Conservation (phyloP, 202 grass and related monocot species). For the Brachypodium distachyon region DNA sequence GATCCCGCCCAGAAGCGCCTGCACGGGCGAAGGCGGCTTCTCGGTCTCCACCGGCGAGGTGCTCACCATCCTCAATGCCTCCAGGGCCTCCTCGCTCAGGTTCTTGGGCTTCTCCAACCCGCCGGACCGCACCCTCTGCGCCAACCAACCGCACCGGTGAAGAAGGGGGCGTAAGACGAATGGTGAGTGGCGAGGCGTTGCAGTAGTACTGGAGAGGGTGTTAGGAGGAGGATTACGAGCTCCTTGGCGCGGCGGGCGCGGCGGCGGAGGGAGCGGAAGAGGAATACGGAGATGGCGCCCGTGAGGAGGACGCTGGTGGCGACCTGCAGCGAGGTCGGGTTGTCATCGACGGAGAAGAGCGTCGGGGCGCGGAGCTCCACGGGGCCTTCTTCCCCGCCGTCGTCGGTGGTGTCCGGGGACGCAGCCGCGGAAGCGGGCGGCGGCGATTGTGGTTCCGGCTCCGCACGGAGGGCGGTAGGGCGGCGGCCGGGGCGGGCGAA, state of each 20-base stretch:
- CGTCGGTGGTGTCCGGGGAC: background rate
- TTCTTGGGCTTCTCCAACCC: conserved; percentile 59
- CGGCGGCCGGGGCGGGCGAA: background rate
- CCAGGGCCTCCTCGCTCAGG: conserved; percentile 62
- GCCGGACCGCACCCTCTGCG: conserved; percentile 65
- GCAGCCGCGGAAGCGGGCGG: background rate
- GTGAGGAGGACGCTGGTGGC: conserved; percentile 85
- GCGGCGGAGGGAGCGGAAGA: conserved; percentile 85
- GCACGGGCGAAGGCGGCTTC: conserved; percentile 60
- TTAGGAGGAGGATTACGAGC: conserved; percentile 28
- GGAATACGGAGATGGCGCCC: conserved; percentile 74
- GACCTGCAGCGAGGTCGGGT: conserved; percentile 61
- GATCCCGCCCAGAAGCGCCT: conserved; percentile 71
- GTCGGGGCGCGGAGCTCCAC: conserved; percentile 39
- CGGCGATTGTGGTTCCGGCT: conserved; percentile 2
- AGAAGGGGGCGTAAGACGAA: background rate
- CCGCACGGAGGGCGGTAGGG: conserved; percentile 10
- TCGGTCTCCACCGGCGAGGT: conserved; percentile 43
- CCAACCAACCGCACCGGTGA: background rate
- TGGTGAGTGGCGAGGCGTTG: background rate
- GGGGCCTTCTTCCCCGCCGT: conserved; percentile 36
- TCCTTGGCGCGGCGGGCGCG: conserved; percentile 85
- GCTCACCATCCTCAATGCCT: conserved; percentile 48
- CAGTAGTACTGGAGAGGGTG: background rate
- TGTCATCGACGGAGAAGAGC: conserved; percentile 56